These are phyloP conservation scores for Hypoxylon sp. DNA, from an alignment of 2,329 filamentous ascomycete genomes.

Conservation along the genomic window DNA sequence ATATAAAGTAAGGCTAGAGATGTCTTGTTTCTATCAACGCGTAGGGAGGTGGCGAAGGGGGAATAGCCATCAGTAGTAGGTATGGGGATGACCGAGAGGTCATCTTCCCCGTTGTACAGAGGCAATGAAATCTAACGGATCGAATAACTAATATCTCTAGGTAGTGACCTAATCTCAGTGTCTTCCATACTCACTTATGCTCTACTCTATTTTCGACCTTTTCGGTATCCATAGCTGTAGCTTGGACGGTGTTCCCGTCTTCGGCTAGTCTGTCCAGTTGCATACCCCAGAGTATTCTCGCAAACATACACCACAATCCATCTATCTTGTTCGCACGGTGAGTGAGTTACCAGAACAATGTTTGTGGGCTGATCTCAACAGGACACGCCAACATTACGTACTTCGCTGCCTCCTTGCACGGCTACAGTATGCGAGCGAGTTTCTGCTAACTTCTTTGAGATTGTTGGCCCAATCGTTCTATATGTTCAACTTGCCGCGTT, in stretches of 20 bases:
- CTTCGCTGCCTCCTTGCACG: neutral
- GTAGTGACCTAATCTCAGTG: no score
- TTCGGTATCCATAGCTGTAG: conserved; percentile 9
- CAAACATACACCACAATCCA: neutral
- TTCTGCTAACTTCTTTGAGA: neutral
- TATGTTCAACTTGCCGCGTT: neutral
- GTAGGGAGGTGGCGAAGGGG: no score
- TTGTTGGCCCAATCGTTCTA: neutral
- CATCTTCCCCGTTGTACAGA: neutral
- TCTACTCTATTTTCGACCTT: conserved; percentile 18
- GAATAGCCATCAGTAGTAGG: neutral
- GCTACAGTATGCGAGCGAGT: neutral
- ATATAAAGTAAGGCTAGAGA: neutral
- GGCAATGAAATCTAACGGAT: neutral
- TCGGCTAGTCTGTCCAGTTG: conserved; percentile 10
- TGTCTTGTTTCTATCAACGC: neutral
- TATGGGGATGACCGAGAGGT: neutral
- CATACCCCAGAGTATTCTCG: neutral
- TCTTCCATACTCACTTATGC: neutral
- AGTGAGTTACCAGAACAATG: neutral
- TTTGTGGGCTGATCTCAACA: conserved; percentile 22
- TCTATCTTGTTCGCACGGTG: conserved; percentile 17
- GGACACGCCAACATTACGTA: conserved; percentile 1
- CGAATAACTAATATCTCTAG: neutral
- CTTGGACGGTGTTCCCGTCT: conserved; percentile 6